Evolutionary conservation across 176 grass and related monocot genomes (phyloP), one percentile per base, ranked within the genome.

Genomic region (Ensete glaucum): DNA sequence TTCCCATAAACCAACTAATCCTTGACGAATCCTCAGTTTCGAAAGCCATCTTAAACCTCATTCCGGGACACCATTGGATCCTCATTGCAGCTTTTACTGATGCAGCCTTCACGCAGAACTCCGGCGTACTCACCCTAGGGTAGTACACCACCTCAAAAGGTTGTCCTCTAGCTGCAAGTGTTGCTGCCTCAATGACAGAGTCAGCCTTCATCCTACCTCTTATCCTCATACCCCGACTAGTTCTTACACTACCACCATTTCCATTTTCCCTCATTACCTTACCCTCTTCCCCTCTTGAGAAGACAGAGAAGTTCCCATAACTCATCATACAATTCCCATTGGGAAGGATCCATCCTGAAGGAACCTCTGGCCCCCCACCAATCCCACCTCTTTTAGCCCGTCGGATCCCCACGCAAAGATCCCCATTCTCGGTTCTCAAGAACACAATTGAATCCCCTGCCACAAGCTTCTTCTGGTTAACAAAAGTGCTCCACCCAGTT

Each of bases 361-460:
- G 88, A 8, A 80, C 64, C 2, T 86, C 88, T 62, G 78, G 64
- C 51, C 73, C 34, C 7, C 83, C 83, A 57, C 52, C 62, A 23
- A 79, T 67, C 59, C 85, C 78, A 29, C 87, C 88, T 72, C 90
- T 91, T 83, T 99, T 99, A 52, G 96, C 91, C 73, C 91, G 85
- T 11, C 96, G 81, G 76, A 99, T 99, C 68, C 96, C 96, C 19
- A 99, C 91, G 79, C 91, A 99, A 60, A 95, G 89, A 65, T 92
- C 91, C 14, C 96, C 91, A 48, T 99, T 91, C 49, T 92, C 88
- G 1, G 96, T 90, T 67, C 91, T 64, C 78, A 95, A 83, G 85
- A 99, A 99, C n/a, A 99, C 96, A 82, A 99, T 99, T 21, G 96
- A 99, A 86, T 99, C 96, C n/a, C 96, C 96, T 1, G 96, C 96